Evolutionary conservation across 2,329 filamentous ascomycete species (phyloP).

Genomic region (Epichloe gansuensis): DNA sequence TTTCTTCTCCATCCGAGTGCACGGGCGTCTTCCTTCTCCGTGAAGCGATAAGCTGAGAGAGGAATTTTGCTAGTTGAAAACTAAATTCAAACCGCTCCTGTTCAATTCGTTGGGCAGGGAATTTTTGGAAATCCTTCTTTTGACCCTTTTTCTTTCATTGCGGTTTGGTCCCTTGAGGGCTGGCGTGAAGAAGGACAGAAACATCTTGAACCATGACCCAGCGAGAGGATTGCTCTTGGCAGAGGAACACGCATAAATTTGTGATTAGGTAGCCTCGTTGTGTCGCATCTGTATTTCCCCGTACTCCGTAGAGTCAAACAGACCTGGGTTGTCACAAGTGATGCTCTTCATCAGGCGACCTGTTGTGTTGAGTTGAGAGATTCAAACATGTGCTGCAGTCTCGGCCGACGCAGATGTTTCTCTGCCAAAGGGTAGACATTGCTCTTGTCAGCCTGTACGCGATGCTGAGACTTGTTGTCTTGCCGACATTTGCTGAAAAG

Average conservation of each 20-base stretch:
- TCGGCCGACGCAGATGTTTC: too few species aligned
- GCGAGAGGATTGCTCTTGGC: background rate
- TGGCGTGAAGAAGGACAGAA: constrained; percentile 26
- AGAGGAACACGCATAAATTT: too few species aligned
- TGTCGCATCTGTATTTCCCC: background rate
- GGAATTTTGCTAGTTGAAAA: constrained; percentile 85
- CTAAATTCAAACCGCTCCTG: constrained; percentile 60
- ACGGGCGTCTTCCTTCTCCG: constrained; percentile 50
- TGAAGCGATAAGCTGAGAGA: constrained; percentile 60
- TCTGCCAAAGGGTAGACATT: too few species aligned
- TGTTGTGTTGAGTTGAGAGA: too few species aligned
- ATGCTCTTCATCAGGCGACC: too few species aligned
- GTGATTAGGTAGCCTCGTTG: background rate
- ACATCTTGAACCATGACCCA: background rate
- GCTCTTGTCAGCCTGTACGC: too few species aligned
- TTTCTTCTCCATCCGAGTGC: constrained; percentile 46
- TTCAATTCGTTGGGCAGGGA: constrained; percentile 52
- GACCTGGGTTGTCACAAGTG: too few species aligned
- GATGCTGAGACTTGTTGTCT: too few species aligned
- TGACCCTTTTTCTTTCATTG: constrained; percentile 28
- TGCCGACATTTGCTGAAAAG: too few species aligned
- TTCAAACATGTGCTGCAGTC: too few species aligned
- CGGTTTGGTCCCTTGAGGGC: constrained; percentile 18
- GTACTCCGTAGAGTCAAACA: too few species aligned
- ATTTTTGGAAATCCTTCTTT: constrained; percentile 52